These are phyloP conservation scores for Teratosphaeria destructans DNA, from an alignment of 2,329 filamentous ascomycete species.

Conservation along the genomic window DNA sequence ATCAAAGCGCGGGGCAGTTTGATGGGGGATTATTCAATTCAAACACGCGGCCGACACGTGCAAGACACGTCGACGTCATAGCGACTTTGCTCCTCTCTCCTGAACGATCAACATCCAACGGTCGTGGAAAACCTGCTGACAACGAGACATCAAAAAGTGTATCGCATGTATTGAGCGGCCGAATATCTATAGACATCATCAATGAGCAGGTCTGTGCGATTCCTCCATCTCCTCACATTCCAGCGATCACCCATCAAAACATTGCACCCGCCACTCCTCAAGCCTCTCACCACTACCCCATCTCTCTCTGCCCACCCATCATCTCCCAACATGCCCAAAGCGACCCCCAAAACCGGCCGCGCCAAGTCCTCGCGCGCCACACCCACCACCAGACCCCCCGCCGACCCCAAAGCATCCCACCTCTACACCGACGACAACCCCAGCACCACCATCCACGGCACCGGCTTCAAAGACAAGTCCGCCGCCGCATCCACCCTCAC, in stretches of 20 bases:
- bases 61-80: not conserved
- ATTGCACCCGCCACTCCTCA: not conserved
- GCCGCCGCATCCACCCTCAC: constrained; percentile 18
- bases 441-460: constrained; percentile 23
- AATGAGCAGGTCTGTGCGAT: not conserved
- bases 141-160: not conserved
- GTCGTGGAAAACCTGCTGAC: not conserved
- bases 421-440: constrained; percentile 27
- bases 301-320: not conserved
- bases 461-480: constrained; percentile 22
- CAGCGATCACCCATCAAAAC: not conserved
- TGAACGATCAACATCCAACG: not conserved
- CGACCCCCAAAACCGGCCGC: not conserved
- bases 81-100: not conserved
- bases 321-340: constrained; percentile 1
- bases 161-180: not conserved
- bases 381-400: not conserved
- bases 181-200: not conserved
- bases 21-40: too few relatives aligned
- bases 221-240: not conserved
- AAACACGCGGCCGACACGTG: not conserved
- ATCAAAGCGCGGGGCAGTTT: too few relatives aligned
- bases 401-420: constrained; percentile 19
- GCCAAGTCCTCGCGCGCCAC: not conserved
- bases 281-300: not conserved